Base-by-base conservation (phyloP, 176 grass and related monocot genomes). In the Aegilops sharonensis region DNA sequence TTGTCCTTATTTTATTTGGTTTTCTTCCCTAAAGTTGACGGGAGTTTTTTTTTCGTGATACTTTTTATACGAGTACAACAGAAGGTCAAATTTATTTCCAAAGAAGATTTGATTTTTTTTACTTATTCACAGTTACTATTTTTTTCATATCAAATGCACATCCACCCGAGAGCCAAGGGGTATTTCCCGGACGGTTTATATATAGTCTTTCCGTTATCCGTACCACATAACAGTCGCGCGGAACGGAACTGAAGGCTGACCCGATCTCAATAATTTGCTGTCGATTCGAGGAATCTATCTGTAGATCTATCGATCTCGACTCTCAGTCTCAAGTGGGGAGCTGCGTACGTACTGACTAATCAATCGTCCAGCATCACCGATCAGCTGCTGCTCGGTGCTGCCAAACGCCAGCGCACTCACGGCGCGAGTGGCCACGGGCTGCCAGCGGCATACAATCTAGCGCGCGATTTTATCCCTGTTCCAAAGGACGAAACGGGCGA, bases 351-450 rank as follows among this genome's bases (percentile, higher is more conserved):
- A 47, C 39, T 47, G 71, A 47, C 23, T 47, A 47, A 73, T 73
- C 71, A 73, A 25, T 52, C 67, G 31, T 52, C 54, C 81, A 50
- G 81, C 75, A 56, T 79, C 42, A 43, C 3, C 87, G 52, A 54
- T 18, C 50, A 18, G 15, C 50, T 54, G 15, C 50, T 54, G 15
- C 50, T 75, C 37, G 57, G 82, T 59, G 80, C 9, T 72, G 67
- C 89, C 89, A 80, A 80, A 67, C 59, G 80, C 85, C 85, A 36
- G 32, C 80, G 89, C 85, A 87, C 85, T 90, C 75, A 31, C 25
- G 43, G 48, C 72, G 54, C 73, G 1, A 80, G 85, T 87, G 85
- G 68, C 68, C 74, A 74, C 84, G 75, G 67, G 60, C 56, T 37
- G 57, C 87, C 80, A 80, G 67, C 59, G 34, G 56, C 67, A 60